Percentiles rank a stretch among this genome's conserved stretches.
These are phyloP conservation scores for Fusarium sp. DNA, from an alignment of 2,329 filamentous ascomycete genomes.

Conservation along the genomic window DNA sequence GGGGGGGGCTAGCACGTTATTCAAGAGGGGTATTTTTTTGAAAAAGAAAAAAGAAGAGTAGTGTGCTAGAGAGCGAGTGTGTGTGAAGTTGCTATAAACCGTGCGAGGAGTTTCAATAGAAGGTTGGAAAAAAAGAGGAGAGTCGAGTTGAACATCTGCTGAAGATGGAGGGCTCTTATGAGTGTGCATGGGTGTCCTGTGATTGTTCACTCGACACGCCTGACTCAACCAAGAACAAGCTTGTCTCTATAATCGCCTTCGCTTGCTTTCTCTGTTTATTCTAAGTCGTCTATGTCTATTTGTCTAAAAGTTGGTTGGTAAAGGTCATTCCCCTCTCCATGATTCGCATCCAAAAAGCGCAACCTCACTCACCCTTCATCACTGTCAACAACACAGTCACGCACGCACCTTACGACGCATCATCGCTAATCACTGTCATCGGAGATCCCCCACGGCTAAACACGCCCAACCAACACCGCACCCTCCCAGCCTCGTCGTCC, in stretches of 20 bases:
- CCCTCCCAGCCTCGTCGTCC: slow-evolving; percentile 57
- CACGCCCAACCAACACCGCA: slow-evolving; percentile 77
- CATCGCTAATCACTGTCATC: slow-evolving; percentile 15
- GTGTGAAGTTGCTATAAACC: neutral
- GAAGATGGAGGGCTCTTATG: slow-evolving; percentile 16
- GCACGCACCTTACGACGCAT: neutral
- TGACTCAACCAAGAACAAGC: slow-evolving; percentile 19
- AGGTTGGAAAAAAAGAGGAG: slow-evolving; percentile 2
- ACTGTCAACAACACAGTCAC: neutral
- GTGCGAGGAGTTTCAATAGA: neutral
- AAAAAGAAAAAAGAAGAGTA: neutral
- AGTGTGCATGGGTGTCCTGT: slow-evolving; percentile 2
- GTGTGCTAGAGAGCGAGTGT: neutral
- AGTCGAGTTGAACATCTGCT: neutral
- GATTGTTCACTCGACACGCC: slow-evolving; percentile 23
- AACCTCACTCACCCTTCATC: neutral
- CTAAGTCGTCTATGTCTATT: slow-evolving; percentile 8
- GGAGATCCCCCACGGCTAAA: slow-evolving; percentile 55
- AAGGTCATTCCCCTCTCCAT: neutral
- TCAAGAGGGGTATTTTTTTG: neutral
- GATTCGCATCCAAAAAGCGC: neutral
- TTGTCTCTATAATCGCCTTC: slow-evolving; percentile 1
- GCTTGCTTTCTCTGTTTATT: neutral
- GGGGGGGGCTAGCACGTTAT: neutral
- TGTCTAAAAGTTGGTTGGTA: slow-evolving; percentile 9